phyloP scores from a whole-genome alignment of 2,329 filamentous ascomycete species.

The Penicillium sp. region DNA sequence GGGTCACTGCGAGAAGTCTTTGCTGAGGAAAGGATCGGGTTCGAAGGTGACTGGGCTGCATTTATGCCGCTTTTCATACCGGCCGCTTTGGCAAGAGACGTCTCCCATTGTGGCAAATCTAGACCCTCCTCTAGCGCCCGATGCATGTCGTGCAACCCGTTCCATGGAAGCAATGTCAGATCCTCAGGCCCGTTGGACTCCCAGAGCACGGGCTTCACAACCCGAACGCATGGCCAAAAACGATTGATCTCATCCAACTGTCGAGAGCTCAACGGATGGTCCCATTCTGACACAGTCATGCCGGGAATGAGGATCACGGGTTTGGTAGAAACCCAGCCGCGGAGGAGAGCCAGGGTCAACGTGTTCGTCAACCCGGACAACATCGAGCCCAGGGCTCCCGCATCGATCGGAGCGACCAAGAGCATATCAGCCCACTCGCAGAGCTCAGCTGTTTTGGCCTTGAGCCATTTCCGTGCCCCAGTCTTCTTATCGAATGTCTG shows the following conservation, averaged over 20 bases:
- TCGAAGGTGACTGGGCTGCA: slow-evolving; percentile 11
- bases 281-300: slow-evolving; percentile 87
- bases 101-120: slow-evolving; percentile 21
- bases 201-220: slow-evolving; percentile 80
- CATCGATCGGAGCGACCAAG: slow-evolving; percentile 79
- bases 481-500: slow-evolving; percentile 41
- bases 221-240: slow-evolving; percentile 83
- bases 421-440: slow-evolving; percentile 86
- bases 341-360: slow-evolving; percentile 72
- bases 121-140: slow-evolving; percentile 34
- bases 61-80: slow-evolving; percentile 11
- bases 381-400: slow-evolving; percentile 83
- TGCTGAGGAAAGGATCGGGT: slow-evolving; percentile 29
- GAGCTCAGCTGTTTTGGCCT: slow-evolving; percentile 55
- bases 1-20: slow-evolving; percentile 48
- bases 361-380: slow-evolving; percentile 78
- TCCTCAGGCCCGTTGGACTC: slow-evolving; percentile 62
- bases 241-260: slow-evolving; percentile 78
- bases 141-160: slow-evolving; percentile 41
- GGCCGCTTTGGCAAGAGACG: slow-evolving; percentile 13
- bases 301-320: slow-evolving; percentile 80
- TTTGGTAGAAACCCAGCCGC: slow-evolving; percentile 84
- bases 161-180: slow-evolving; percentile 51
- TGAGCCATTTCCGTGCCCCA: slow-evolving; percentile 40
- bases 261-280: slow-evolving; percentile 82